Conservation (phyloP, 257 asterid genomes). For the Haberlea rhodopensis region DNA sequence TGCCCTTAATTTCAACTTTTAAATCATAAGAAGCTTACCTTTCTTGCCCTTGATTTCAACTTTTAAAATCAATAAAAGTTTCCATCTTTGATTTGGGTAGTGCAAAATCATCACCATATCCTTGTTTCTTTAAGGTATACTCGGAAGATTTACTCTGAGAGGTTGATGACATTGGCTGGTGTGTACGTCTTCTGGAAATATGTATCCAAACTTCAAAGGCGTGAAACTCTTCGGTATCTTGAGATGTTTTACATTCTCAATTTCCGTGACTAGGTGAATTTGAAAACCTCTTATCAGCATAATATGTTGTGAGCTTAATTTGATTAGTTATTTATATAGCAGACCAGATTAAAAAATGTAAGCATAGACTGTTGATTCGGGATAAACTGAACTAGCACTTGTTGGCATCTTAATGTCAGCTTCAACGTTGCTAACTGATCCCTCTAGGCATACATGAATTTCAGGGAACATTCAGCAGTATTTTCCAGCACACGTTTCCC, state of each 20-base stretch:
- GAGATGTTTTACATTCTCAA: conserved; percentile 99
- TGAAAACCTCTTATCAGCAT: background rate
- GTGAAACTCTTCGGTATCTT: conserved; percentile 82
- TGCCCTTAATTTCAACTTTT: background rate
- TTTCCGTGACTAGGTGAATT: conserved; percentile 76
- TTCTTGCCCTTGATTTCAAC: background rate
- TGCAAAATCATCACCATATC: background rate
- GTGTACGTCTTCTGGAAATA: conserved; percentile 93
- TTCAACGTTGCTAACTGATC: too few species aligned
- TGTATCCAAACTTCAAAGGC: conserved; percentile 87
- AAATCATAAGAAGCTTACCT: background rate
- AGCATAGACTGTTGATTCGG: too few species aligned
- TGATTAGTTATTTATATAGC: too few species aligned
- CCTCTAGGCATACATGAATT: too few species aligned
- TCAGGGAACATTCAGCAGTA: too few species aligned
- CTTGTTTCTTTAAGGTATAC: conserved; percentile 54
- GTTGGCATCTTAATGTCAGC: too few species aligned
- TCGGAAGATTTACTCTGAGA: conserved; percentile 86
- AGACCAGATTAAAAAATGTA: too few species aligned
- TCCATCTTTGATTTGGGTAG: background rate
- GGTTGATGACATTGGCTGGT: conserved; percentile 96
- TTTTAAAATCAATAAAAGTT: background rate
- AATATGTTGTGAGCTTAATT: too few species aligned
- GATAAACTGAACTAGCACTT: too few species aligned
- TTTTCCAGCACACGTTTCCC: too few species aligned